A percentile compares a stretch with the other conserved stretches of the same genome.
Evolutionary conservation across 2,329 filamentous ascomycete genomes (phyloP).

Genomic region (Zopfia rhizophila): DNA sequence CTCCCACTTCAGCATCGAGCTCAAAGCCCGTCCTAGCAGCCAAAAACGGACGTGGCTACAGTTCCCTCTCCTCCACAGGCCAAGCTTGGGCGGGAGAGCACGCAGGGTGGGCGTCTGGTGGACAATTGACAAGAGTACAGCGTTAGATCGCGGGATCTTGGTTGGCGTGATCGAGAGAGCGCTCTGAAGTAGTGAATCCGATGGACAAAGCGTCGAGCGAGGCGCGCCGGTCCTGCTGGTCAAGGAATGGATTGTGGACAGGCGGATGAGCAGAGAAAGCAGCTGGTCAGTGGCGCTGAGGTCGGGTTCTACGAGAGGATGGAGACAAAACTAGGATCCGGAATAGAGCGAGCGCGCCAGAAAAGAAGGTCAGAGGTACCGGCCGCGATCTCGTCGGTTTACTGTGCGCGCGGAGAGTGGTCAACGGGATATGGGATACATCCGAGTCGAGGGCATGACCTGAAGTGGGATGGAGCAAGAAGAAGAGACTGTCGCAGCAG

Average conservation of each 20-base stretch:
- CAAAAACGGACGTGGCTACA: conserved; percentile 48
- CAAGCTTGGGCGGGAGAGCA: conserved; percentile 21
- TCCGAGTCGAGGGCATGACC: conserved; percentile 33
- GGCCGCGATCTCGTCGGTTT: conserved; percentile 4
- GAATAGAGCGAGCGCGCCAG: conserved; percentile 24
- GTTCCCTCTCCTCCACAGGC: conserved; percentile 27
- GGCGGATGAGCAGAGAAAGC: conserved; percentile 23
- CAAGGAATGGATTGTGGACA: conserved; percentile 8
- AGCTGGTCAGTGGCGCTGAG: conserved; percentile 32
- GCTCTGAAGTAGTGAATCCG: conserved; percentile 27
- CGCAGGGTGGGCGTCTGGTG: conserved; percentile 29
- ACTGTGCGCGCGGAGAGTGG: conserved; percentile 1
- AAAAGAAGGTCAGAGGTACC: conserved; percentile 28
- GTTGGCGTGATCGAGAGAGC: conserved; percentile 26
- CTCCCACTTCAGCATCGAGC: conserved; percentile 35
- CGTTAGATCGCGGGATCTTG: conserved; percentile 37
- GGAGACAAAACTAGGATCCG: conserved; percentile 26
- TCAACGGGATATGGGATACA: conserved; percentile 23
- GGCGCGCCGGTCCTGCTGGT: conserved; percentile 19
- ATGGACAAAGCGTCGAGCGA: conserved; percentile 32
- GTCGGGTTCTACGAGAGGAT: conserved; percentile 36
- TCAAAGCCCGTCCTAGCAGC: conserved; percentile 29
- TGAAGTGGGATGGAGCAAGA: conserved; percentile 20
- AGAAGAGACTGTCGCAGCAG: conserved; percentile 28
- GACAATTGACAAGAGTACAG: conserved; percentile 26